A percentile compares a stretch with the other conserved stretches of the same genome.
phyloP scores from a whole-genome alignment of 305 asterid genomes.

The Solanum hybrid region DNA sequence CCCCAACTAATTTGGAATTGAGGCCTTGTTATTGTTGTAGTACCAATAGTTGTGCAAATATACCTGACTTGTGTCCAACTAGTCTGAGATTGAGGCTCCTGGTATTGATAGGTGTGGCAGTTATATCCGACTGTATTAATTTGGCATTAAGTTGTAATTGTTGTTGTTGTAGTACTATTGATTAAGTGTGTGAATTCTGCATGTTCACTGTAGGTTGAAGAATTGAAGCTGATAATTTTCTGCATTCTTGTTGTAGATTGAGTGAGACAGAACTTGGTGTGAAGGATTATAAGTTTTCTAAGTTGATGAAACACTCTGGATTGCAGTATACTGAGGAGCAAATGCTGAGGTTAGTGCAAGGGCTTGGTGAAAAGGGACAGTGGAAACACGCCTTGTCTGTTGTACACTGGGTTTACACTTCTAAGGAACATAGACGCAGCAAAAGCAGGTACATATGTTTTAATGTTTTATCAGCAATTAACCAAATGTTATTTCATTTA shows the following conservation, averaged over 20 bases:
- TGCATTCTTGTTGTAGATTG: slow-evolving; percentile 32
- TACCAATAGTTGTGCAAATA: not conserved
- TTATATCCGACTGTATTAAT: not conserved
- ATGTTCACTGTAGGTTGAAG: not conserved
- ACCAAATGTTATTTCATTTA: not conserved
- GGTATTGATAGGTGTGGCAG: not conserved
- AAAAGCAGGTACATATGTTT: slow-evolving; percentile 57
- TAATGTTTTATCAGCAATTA: not conserved
- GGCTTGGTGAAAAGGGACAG: slow-evolving; percentile 67
- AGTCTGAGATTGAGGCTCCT: not conserved
- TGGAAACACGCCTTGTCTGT: slow-evolving; percentile 76
- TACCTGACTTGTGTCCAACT: not conserved
- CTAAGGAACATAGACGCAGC: slow-evolving; percentile 56
- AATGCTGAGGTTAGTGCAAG: slow-evolving; percentile 72
- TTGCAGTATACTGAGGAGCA: slow-evolving; percentile 79
- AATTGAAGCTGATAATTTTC: not conserved
- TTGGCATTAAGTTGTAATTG: not conserved
- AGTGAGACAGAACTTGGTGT: slow-evolving; percentile 46
- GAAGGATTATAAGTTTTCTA: slow-evolving; percentile 74
- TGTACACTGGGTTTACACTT: slow-evolving; percentile 73
- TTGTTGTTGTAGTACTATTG: not conserved
- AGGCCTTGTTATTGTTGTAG: not conserved
- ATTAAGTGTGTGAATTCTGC: not conserved
- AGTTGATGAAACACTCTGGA: slow-evolving; percentile 72
- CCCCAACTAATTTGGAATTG: not conserved